These are phyloP conservation scores for Blastobotrys aristatus DNA, from an alignment of 1,139 yeast genomes.

Conservation along the genomic window DNA sequence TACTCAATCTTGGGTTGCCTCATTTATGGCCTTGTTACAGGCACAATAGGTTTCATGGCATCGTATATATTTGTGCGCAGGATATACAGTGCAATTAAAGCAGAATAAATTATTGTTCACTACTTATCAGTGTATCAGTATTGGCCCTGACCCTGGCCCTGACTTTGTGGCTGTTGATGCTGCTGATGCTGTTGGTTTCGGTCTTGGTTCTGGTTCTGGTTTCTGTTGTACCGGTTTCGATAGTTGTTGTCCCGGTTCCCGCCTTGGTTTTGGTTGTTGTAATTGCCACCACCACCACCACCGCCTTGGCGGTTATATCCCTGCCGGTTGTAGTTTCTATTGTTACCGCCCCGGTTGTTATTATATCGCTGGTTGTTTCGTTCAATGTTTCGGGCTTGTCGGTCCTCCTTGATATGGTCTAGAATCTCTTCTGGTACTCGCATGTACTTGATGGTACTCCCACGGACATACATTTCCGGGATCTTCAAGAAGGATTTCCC, in stretches of 20 bases:
- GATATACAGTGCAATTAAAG: slow-evolving; percentile 55
- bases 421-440: slow-evolving; percentile 54
- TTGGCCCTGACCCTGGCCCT: neutral
- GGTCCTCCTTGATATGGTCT: slow-evolving; percentile 67
- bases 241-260: slow-evolving; percentile 17
- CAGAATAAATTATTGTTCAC: slow-evolving; percentile 35
- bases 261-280: slow-evolving; percentile 34
- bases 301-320: neutral
- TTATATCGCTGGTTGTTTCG: slow-evolving; percentile 36
- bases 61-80: slow-evolving; percentile 56
- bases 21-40: slow-evolving; percentile 65
- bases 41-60: slow-evolving; percentile 66
- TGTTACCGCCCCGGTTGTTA: slow-evolving; percentile 36
- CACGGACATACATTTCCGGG: slow-evolving; percentile 79
- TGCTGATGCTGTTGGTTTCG: slow-evolving; percentile 30
- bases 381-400: slow-evolving; percentile 57
- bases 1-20: slow-evolving; percentile 64
- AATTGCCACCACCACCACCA: slow-evolving; percentile 20
- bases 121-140: neutral
- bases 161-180: slow-evolving; percentile 29
- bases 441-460: slow-evolving; percentile 68
- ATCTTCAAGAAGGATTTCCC: slow-evolving; percentile 65
- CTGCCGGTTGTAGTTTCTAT: slow-evolving; percentile 9
- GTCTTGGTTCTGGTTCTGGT: slow-evolving; percentile 2
- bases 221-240: neutral